Evolutionary conservation across 176 grass and related monocot genomes (phyloP), one percentile per base, ranked within the genome.

Genomic region (Cymbopogon citratus): DNA sequence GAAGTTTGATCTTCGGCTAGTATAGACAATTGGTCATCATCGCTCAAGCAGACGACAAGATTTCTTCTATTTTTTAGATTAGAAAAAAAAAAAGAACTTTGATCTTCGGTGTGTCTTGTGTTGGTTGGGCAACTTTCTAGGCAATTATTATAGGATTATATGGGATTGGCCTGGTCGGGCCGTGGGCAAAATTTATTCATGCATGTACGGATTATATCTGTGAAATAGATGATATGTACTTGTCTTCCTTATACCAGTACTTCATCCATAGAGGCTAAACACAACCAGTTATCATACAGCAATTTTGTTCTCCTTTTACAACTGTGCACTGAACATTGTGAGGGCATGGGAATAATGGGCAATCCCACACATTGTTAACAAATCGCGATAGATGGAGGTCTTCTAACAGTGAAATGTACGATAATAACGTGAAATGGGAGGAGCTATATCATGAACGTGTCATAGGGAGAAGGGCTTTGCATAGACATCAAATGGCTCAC

Each of bases 401-500:
- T 66, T 81, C 74, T 19, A 65, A 64, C 14, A 46, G 3, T 63
- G 35, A 81, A 43, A 19, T 82, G 57, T 66, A 85, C 56, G 2
- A 83, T 63, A 41, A 48, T 81, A 85, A 51, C 62, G 69, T 81
- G 62, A 66, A 82, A 29, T 0, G 5, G n/a, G 19, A 34, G 33
- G 43, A 34, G 1, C 21, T 56, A 76, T 16, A 66, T 65, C 56
- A 26, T 24, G 29, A 57, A 27, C 15, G 7, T 4, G 49, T 99
- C 85, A 95, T 73, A 99, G 76, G 24, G 87, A 93, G 56, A 99
- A 99, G 24, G 96, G 96, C 87, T 99, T 99, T 25, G 80, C 57
- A 56, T 93, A 95, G 63, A 90, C 93, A 88, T 99, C 96, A 81
- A 99, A 99, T 59, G 3, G 5, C 2, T 91, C 80, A 12, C 49